These are phyloP conservation scores for Hsuehochloa calcarea DNA, from an alignment of 176 grass and related monocot genomes.

Conservation along the genomic window DNA sequence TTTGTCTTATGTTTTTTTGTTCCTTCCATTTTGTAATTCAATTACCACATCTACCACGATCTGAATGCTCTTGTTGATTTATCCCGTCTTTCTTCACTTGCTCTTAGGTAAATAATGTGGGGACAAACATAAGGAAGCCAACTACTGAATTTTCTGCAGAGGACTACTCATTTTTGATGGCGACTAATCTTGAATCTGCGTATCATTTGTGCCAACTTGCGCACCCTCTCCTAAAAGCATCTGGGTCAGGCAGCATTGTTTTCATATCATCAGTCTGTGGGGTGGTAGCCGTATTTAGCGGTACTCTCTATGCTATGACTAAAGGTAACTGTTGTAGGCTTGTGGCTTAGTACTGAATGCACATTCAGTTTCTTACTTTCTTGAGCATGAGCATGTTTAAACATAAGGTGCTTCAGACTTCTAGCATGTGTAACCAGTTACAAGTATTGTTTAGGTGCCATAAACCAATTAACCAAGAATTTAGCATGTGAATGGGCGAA, in stretches of 20 bases:
- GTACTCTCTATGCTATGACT: conserved; percentile 70
- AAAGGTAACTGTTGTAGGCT: conserved; percentile 50
- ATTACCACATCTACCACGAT: neutral
- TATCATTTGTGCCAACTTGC: conserved; percentile 89
- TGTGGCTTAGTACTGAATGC: neutral
- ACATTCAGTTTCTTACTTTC: neutral
- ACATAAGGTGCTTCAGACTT: neutral
- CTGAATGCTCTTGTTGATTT: neutral
- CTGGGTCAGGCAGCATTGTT: conserved; percentile 62
- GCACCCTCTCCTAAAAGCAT: conserved; percentile 79
- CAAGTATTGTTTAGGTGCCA: conserved; percentile 48
- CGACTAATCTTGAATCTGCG: conserved; percentile 78
- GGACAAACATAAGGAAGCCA: conserved; percentile 63
- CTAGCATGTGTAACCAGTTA: conserved; percentile 7
- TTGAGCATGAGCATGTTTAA: neutral
- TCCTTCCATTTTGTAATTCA: neutral
- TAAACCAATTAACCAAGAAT: conserved; percentile 86
- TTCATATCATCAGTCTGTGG: conserved; percentile 80
- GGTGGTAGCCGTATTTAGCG: conserved; percentile 37
- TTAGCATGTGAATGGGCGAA: conserved; percentile 90
- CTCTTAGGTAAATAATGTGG: conserved; percentile 80
- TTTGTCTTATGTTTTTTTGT: neutral
- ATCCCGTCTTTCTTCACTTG: neutral
- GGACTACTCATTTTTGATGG: conserved; percentile 75
- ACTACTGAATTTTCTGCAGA: conserved; percentile 60